Base-by-base conservation (phyloP, 2,329 filamentous ascomycete species). In the Colletotrichum tamarilloi region DNA sequence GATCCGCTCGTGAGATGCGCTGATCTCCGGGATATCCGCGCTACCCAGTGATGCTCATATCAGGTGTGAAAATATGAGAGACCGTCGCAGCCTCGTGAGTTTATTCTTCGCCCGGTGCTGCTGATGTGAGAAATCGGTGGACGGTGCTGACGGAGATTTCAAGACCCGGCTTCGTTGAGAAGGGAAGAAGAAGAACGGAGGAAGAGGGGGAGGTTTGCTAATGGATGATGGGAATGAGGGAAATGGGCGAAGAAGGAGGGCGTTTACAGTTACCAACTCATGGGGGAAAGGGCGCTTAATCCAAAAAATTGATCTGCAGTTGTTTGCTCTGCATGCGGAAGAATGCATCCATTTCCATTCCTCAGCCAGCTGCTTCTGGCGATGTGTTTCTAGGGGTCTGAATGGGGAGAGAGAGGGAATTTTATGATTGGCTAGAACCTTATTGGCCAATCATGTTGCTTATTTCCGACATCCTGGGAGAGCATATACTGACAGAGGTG, bases 291-390 rank as follows among this genome's bases (percentile, higher is more conserved):
- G 65, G 65, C 52, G 65, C 24, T 66, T 58, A 53, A 64, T 42
- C 12, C 32, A 35, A 35, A 32, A 35, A 46, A 26, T 49, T 32
- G 70, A 73, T 73, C 60, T 70, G 60, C 67, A 52, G 22, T 11
- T 14, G 22, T 19, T 60, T 66, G 38, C 38, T 42, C 66, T 73
- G 66, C 56, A 69, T 69, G 38, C 60, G 70, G 70, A 64, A 49
- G 35, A 62, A 73, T 73, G 46, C 67, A 55, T 55, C 32, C 70
- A 42, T 64, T 42, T 35, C 32, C 49, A 64, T 70, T 65, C 49
- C 59, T 59, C 28, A 49, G 7, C 42, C 42, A n/a, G 19, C 19
- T 22, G 42, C 38, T 42, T 35, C 28, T 26, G 59, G 26, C 65
- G 70, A 65, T 59, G 59, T 56, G 59, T 56, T 35, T 35, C 59